Evolutionary conservation across 176 grass and related monocot species (phyloP), one percentile per base, ranked within the genome.

Genomic region (Triticum urartu): DNA sequence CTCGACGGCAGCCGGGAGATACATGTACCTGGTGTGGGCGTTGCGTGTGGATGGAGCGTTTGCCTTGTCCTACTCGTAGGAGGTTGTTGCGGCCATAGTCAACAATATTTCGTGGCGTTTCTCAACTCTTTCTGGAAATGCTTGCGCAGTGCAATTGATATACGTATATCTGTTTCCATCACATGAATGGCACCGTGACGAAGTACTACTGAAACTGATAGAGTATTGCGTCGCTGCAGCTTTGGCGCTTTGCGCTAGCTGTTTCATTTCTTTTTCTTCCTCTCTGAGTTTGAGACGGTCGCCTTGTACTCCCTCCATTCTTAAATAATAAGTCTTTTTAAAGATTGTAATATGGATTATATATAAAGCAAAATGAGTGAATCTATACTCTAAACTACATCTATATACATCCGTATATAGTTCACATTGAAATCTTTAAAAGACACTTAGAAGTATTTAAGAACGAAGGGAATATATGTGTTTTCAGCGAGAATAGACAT

Each of bases 21-120:
- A 38, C 25, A 40, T 65, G 80, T 35, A 7, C 7, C 54, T 60
- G 32, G 11, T 80, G 20, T 38, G 48, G 65, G 43, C 12, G 34
- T 52, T 64, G 63, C 79, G 83, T 87, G 76, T 69, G 60, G 35
- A 67, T 75, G 80, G 22, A 66, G 74, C 42, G 9, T 58, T 28
- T 47, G 59, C 21, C 61, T 78, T 77, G 74, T 54, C 84, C 38
- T 56, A 11, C 54, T 68, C 5, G 28, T 47, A 32, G 17, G 10
- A 18, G 64, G 58, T 77, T 24, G 84, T 21, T 64, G 34, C 7
- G 22, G 8, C 47, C 14, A 56, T 48, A 64, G 30, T 73, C 39
- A 72, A 10, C 60, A 32, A 3, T 18, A 7, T 67, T 48, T 26
- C 17, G 24, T 8, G 32, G 1, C 14, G 32, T 50, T n/a, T 0